A percentile compares a stretch with the other conserved stretches of the same genome.
Conservation (phyloP, 2,329 filamentous ascomycete genomes). For the Sarocladiaceae sp. region DNA sequence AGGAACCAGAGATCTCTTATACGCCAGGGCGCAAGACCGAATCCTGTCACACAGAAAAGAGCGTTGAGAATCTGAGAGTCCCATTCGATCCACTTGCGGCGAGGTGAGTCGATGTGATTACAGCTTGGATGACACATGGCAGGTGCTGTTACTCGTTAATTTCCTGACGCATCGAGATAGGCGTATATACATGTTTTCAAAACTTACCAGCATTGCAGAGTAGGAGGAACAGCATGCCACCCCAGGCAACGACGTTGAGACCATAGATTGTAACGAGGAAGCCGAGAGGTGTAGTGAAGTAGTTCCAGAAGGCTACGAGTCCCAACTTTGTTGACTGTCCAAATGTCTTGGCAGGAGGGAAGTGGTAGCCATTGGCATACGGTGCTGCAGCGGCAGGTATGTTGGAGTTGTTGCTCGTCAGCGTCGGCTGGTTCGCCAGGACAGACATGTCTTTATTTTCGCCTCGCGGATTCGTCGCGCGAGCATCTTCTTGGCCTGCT, state of each 20-base stretch:
- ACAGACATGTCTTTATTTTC: slow-evolving; percentile 13
- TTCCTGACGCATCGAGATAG: no score
- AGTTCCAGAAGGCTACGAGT: slow-evolving; percentile 60
- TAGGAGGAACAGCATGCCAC: slow-evolving; percentile 82
- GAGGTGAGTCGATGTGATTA: slow-evolving; percentile 66
- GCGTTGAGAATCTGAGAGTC: slow-evolving; percentile 74
- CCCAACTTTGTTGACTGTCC: slow-evolving; percentile 52
- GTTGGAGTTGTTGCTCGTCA: slow-evolving; percentile 9
- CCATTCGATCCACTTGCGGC: slow-evolving; percentile 79
- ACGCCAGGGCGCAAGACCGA: slow-evolving; percentile 79
- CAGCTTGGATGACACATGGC: slow-evolving; percentile 68
- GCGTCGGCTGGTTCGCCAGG: slow-evolving; percentile 15
- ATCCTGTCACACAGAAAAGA: slow-evolving; percentile 81
- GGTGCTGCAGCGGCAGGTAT: slow-evolving; percentile 28
- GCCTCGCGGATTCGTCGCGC: no score
- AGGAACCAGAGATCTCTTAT: slow-evolving; percentile 74
- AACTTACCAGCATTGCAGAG: slow-evolving; percentile 58
- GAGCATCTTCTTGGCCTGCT: slow-evolving; percentile 8
- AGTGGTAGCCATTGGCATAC: slow-evolving; percentile 60
- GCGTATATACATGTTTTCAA: neutral
- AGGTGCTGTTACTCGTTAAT: slow-evolving; percentile 32
- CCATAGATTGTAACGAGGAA: slow-evolving; percentile 74
- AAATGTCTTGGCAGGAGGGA: slow-evolving; percentile 55
- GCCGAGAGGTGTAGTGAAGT: slow-evolving; percentile 67
- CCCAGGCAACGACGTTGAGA: slow-evolving; percentile 81